Evolutionary conservation across 345 rosid species (phyloP).

Genomic region (Streptanthus diversifolius): DNA sequence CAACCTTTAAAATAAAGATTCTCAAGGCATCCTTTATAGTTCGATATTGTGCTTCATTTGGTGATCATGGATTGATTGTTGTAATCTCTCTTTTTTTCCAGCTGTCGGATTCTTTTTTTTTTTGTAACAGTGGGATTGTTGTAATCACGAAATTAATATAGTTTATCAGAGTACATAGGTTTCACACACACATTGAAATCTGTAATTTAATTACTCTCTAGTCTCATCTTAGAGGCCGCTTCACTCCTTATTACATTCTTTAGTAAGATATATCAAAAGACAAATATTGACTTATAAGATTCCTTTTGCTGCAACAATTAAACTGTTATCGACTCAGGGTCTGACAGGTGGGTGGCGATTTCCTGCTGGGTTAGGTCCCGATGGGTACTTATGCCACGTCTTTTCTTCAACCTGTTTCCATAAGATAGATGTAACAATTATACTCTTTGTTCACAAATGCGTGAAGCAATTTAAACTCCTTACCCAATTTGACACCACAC

Average conservation of each 20-base stretch:
- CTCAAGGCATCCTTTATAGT: no score
- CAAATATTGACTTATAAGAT: background rate
- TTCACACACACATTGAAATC: conserved; percentile 9
- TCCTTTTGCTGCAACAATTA: background rate
- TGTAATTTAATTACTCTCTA: background rate
- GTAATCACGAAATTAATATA: no score
- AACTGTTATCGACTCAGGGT: background rate
- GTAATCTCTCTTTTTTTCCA: no score
- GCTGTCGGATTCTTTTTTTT: no score
- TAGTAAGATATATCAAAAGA: background rate
- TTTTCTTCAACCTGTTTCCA: conserved; percentile 14
- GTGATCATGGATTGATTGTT: no score
- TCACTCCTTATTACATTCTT: background rate
- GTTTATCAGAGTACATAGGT: background rate
- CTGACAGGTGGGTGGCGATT: conserved; percentile 12
- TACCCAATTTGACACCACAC: conserved; percentile 20
- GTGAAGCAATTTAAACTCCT: background rate
- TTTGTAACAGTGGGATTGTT: no score
- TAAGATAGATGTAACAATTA: background rate
- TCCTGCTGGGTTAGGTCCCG: conserved; percentile 29
- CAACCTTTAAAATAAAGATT: no score
- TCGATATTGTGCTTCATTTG: no score
- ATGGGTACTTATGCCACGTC: conserved; percentile 21
- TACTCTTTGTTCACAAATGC: background rate
- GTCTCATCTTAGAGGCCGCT: background rate